Percentiles rank a stretch among this genome's conserved stretches.
phyloP scores from a whole-genome alignment of 371 early-diverging fungal genomes.

The Mucor circinelloides region DNA sequence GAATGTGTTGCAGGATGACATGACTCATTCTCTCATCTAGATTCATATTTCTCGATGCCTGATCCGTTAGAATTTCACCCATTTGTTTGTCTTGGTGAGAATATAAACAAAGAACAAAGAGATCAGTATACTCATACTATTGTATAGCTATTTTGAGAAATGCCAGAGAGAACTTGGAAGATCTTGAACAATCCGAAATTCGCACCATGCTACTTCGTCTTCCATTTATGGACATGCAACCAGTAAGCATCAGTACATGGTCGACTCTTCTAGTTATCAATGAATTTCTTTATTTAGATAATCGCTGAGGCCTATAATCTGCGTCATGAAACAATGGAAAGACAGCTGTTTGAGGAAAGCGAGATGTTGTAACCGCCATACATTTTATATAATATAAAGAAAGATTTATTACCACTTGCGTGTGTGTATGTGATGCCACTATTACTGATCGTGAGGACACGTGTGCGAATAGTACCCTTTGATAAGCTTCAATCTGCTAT shows the following conservation, averaged over 20 bases:
- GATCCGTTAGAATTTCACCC: slow-evolving; percentile 73
- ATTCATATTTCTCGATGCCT: slow-evolving; percentile 71
- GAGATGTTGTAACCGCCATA: slow-evolving; percentile 3
- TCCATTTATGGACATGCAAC: slow-evolving; percentile 69
- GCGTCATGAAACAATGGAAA: slow-evolving; percentile 63
- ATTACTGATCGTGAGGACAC: neutral
- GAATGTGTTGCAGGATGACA: neutral
- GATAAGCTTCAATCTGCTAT: neutral
- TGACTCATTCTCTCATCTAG: slow-evolving; percentile 21
- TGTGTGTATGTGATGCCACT: neutral
- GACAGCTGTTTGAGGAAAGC: slow-evolving; percentile 43
- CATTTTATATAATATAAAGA: neutral
- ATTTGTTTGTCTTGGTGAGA: slow-evolving; percentile 63
- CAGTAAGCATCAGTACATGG: slow-evolving; percentile 34
- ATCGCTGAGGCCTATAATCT: slow-evolving; percentile 67
- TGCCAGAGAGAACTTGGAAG: slow-evolving; percentile 74
- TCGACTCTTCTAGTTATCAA: neutral
- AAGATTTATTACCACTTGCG: neutral
- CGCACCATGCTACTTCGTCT: slow-evolving; percentile 73
- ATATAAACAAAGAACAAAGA: neutral
- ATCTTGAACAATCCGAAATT: slow-evolving; percentile 85
- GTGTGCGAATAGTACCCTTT: neutral
- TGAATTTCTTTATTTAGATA: slow-evolving; percentile 31
- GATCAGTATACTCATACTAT: neutral
- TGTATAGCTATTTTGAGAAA: slow-evolving; percentile 55